Conservation (phyloP, 768 basidiomycete species). For the Lactarius evosmus region DNA sequence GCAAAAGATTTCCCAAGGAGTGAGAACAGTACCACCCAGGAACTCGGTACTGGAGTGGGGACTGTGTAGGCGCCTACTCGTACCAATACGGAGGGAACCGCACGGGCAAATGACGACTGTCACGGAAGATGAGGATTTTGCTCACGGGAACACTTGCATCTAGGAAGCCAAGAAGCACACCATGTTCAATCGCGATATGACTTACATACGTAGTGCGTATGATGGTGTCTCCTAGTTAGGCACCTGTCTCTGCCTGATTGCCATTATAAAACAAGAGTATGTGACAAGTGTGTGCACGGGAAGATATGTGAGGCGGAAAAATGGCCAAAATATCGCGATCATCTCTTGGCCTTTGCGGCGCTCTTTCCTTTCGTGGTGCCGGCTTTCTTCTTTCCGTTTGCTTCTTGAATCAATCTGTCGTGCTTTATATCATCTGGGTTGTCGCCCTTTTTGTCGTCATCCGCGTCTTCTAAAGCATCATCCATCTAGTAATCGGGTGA, state of each 20-base stretch:
- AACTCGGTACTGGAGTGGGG: background rate
- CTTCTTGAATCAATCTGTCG: slow-evolving; percentile 36
- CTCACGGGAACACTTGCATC: slow-evolving; percentile 1
- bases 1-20: background rate
- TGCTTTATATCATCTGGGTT: slow-evolving; percentile 31
- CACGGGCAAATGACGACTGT: background rate
- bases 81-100: background rate
- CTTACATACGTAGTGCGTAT: slow-evolving; percentile 10
- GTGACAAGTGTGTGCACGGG: slow-evolving; percentile 3
- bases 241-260: slow-evolving; percentile 1
- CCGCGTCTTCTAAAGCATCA: slow-evolving; percentile 28
- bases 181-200: slow-evolving; percentile 9
- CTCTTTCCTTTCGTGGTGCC: slow-evolving; percentile 17
- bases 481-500: slow-evolving; percentile 20
- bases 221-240: slow-evolving; percentile 5
- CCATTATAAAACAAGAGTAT: slow-evolving; percentile 15
- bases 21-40: background rate
- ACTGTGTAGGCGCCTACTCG: background rate
- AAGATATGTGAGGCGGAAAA: background rate
- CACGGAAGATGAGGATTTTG: background rate
- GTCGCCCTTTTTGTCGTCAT: slow-evolving; percentile 27
- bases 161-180: slow-evolving; percentile 9
- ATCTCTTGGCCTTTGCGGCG: slow-evolving; percentile 24
- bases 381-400: slow-evolving; percentile 16
- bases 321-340: background rate